A percentile compares a stretch with the other conserved stretches of the same genome.
Conservation (phyloP, 2,329 filamentous ascomycete genomes). For the Aspergillus aculeatinus region DNA sequence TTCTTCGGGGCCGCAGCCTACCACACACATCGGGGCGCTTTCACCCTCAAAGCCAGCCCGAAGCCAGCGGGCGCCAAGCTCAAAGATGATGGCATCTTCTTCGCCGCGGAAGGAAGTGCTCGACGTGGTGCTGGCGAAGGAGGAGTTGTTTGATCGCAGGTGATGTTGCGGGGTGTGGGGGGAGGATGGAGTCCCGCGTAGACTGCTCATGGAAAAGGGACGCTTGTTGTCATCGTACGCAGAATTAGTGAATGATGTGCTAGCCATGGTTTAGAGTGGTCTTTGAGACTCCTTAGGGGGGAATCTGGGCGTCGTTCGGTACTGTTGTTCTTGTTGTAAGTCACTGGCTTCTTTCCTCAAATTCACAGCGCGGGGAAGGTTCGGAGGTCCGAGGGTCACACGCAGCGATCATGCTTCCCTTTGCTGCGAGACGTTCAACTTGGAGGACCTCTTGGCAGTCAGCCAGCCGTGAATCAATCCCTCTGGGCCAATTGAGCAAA, state of each 20-base stretch:
- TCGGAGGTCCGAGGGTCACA: conserved; percentile 9
- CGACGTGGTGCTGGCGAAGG: conserved; percentile 55
- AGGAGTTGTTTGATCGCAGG: conserved; percentile 52
- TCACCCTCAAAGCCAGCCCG: conserved; percentile 86
- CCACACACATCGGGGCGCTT: conserved; percentile 66
- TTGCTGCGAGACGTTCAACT: not conserved
- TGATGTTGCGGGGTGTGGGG: conserved; percentile 60
- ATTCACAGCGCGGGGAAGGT: conserved; percentile 16
- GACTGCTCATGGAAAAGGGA: conserved; percentile 21
- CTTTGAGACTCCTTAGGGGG: not conserved
- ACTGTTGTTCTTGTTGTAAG: not conserved
- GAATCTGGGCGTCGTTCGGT: conserved; percentile 1
- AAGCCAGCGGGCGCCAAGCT: conserved; percentile 76
- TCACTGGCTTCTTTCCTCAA: not conserved
- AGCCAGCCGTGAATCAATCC: not conserved
- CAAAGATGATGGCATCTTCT: conserved; percentile 80
- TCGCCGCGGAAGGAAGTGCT: conserved; percentile 63
- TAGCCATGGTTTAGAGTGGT: conserved; percentile 14
- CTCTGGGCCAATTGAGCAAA: no score
- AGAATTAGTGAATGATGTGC: conserved; percentile 16
- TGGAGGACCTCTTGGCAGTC: not conserved
- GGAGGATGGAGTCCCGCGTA: conserved; percentile 42
- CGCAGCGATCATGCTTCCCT: conserved; percentile 13
- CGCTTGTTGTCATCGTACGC: conserved; percentile 11
- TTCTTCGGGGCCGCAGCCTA: conserved; percentile 72